Conservation (phyloP, 768 basidiomycete species). For the Lactifluus volemus region DNA sequence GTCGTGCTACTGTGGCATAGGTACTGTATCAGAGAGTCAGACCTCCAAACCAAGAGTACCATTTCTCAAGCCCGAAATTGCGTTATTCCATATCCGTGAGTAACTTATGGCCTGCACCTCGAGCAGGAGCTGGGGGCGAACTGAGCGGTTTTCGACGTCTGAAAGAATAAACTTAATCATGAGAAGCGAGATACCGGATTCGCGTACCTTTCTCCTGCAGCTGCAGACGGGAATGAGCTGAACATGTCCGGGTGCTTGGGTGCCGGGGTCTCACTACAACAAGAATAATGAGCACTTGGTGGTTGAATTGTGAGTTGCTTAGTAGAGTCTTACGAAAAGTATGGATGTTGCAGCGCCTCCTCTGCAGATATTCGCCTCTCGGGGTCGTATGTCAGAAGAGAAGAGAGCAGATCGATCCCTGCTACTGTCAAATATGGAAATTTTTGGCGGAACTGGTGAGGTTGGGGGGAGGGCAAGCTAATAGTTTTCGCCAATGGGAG, state of each 20-base stretch:
- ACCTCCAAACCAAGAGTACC: background rate
- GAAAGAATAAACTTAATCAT: background rate
- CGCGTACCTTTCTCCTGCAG: conserved; percentile 89
- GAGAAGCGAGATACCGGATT: background rate
- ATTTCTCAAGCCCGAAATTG: background rate
- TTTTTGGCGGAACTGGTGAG: conserved; percentile 70
- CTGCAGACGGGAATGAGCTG: conserved; percentile 90
- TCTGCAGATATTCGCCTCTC: conserved; percentile 78
- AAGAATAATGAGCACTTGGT: background rate
- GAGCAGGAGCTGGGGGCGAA: conserved; percentile 72
- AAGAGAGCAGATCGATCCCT: conserved; percentile 78
- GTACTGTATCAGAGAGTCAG: background rate
- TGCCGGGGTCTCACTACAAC: conserved; percentile 73
- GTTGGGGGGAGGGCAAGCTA: conserved; percentile 63
- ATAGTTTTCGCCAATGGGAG: conserved; percentile 80
- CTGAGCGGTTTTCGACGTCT: conserved; percentile 73
- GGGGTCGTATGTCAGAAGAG: conserved; percentile 84
- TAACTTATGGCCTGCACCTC: conserved; percentile 59
- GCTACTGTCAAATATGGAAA: conserved; percentile 79
- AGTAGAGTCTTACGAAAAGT: conserved; percentile 62
- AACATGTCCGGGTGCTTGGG: conserved; percentile 97
- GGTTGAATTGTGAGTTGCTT: background rate
- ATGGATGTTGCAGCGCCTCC: conserved; percentile 84
- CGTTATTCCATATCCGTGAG: conserved; percentile 52
- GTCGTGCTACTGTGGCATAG: background rate